Percentiles rank a stretch among this genome's conserved stretches.
These are phyloP conservation scores for Mentha longifolia DNA, from an alignment of 257 asterid genomes.

Conservation along the genomic window DNA sequence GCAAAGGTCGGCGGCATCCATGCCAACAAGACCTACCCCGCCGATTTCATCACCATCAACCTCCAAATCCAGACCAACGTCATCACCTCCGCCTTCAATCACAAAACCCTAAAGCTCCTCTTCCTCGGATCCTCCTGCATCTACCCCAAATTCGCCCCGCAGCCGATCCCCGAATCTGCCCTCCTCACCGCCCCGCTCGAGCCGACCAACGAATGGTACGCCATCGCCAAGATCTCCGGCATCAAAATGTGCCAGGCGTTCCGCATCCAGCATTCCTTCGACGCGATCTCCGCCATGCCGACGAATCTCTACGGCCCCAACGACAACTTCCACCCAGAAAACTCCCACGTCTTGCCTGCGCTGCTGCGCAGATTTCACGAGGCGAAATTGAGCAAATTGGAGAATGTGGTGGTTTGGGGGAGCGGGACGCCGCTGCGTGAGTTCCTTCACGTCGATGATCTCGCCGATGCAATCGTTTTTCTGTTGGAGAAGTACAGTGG, in stretches of 20 bases:
- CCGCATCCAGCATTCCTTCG: constrained; percentile 68
- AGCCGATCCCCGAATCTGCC: constrained; percentile 90
- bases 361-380: constrained; percentile 81
- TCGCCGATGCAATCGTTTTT: constrained; percentile 80
- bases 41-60: constrained; percentile 90
- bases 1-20: constrained; percentile 97
- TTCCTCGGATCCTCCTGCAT: constrained; percentile 95
- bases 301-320: constrained; percentile 79
- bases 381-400: constrained; percentile 58
- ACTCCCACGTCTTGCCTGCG: constrained; percentile 93
- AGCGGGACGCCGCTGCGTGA: constrained; percentile 89
- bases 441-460: constrained; percentile 88
- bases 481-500: constrained; percentile 74
- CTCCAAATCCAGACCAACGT: constrained; percentile 92
- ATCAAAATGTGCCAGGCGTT: constrained; percentile 90
- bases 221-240: constrained; percentile 89
- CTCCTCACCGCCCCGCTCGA: constrained; percentile 79
- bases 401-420: constrained; percentile 91
- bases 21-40: constrained; percentile 89
- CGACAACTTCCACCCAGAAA: constrained; percentile 89
- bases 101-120: constrained; percentile 61
- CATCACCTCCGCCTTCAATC: constrained; percentile 67
- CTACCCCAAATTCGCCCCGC: constrained; percentile 94
- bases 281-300: constrained; percentile 91
- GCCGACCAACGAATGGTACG: constrained; percentile 93